phyloP scores from a whole-genome alignment of 495 filamentous ascomycete species.

The Recurvomyces mirabilis region DNA sequence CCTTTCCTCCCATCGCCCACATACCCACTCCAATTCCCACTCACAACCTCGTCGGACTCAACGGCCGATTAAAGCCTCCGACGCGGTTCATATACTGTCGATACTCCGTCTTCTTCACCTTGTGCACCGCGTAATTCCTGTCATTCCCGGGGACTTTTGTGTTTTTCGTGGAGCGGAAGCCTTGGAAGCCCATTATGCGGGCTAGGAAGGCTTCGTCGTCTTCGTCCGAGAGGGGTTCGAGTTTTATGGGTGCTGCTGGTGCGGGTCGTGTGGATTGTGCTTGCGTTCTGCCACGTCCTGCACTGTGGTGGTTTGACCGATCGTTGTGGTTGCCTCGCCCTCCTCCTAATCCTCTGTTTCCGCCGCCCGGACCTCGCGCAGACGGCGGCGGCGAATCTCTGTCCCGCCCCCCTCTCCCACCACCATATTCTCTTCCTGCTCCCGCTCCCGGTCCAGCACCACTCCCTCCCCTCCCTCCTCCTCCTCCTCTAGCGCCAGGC shows the following conservation, averaged over 20 bases:
- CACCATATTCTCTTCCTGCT: not conserved
- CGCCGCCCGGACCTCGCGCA: not conserved
- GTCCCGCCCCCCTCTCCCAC: no score
- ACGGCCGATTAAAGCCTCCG: constrained; percentile 92
- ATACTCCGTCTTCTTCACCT: constrained; percentile 93
- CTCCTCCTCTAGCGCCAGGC: not conserved
- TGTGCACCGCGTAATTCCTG: constrained; percentile 68
- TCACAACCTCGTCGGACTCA: constrained; percentile 43
- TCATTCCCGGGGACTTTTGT: constrained; percentile 82
- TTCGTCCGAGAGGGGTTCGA: constrained; percentile 41
- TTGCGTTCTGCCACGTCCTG: not conserved
- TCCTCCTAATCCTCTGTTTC: no score
- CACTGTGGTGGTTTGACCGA: not conserved
- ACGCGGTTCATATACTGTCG: constrained; percentile 97
- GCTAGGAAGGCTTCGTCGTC: constrained; percentile 65
- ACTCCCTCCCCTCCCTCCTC: not conserved
- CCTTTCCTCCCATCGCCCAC: no score
- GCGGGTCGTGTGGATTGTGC: not conserved
- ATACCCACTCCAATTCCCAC: no score
- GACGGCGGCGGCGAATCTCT: not conserved
- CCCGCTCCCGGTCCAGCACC: no score
- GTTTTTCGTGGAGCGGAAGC: constrained; percentile 77
- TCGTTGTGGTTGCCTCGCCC: no score
- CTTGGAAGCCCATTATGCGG: constrained; percentile 75
- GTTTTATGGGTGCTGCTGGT: not conserved